Evolutionary conservation across 106 monocot genomes (phyloP), one percentile per base, ranked within the genome.

Genomic region (Hemerocallis citrina): DNA sequence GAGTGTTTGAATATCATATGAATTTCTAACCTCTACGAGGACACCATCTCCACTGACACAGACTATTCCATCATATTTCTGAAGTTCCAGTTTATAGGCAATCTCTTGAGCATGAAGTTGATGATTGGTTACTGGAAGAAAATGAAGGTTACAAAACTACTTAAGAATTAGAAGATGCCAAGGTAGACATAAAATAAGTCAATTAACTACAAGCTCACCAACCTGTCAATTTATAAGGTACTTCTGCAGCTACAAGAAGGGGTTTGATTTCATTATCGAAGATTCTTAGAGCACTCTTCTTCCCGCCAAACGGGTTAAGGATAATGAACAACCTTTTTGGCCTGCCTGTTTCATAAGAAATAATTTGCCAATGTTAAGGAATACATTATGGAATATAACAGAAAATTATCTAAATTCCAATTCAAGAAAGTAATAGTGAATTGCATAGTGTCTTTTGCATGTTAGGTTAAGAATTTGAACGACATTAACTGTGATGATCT

Each of bases 231-330:
- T 72, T 74, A 58, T 76, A 95, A 8, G 56, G 16, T 12, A 95
- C 45, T 38, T 65, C 69, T 68, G 95, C 80, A 47, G 86, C 95
- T 55, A 44, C 75, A 62, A 95, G 72, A 21, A 95, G 72, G 7
- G 90, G 86, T 36, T 67, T 79, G 14, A 95, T 71, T 64, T 90
- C 81, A 25, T 59, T 69, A 34, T 64, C 23, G 48, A 95, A 95
- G 8, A 86, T 90, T 30, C 54, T 68, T 16, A 39, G 30, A 36
- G 75, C 95, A 64, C 62, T 29, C 74, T 63, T 78, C 64, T 86
- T 95, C 39, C 95, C 95, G 40, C 90, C 86, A 79, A 69, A 95
- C 49, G 95, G 95, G 62, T 95, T 95, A 40, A 95, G 28, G 48
- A 95, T 64, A 42, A 95, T 73, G 55, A 86, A 79, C 57, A 95